Percentiles rank a stretch among this genome's conserved stretches.
Evolutionary conservation across 164 flowering plant species (phyloP).

Genomic region (Umbilicus rupestris): DNA sequence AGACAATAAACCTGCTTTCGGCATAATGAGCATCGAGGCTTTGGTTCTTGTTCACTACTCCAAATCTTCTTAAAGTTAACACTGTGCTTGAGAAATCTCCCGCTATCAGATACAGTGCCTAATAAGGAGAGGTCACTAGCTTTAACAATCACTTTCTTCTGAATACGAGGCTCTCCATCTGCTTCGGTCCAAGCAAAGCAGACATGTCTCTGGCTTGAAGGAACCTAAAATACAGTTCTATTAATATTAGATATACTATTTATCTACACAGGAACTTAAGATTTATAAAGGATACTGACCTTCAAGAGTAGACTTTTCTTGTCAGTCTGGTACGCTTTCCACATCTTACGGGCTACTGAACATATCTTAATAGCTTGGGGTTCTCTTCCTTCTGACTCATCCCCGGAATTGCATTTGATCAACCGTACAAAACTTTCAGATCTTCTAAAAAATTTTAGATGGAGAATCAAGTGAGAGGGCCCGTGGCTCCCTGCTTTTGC

Average conservation of each 20-base stretch:
- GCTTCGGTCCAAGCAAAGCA: constrained; percentile 53
- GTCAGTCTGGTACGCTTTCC: constrained; percentile 65
- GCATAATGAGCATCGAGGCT: constrained; percentile 58
- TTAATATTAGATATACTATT: not conserved
- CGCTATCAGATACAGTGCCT: constrained; percentile 31
- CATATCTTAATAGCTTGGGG: constrained; percentile 77
- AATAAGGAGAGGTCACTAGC: constrained; percentile 42
- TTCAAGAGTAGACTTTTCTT: constrained; percentile 44
- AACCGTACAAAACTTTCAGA: constrained; percentile 67
- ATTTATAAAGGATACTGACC: constrained; percentile 26
- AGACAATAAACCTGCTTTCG: constrained; percentile 53
- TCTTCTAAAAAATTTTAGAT: constrained; percentile 66
- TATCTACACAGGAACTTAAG: not conserved
- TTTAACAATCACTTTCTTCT: constrained; percentile 36
- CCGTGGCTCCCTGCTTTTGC: constrained; percentile 66
- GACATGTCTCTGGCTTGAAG: constrained; percentile 69
- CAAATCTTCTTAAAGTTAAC: constrained; percentile 77
- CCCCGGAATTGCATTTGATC: constrained; percentile 64
- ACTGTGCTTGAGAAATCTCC: constrained; percentile 47
- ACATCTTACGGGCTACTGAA: constrained; percentile 53
- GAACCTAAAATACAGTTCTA: constrained; percentile 42
- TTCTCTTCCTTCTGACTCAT: constrained; percentile 42
- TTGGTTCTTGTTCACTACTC: constrained; percentile 77
- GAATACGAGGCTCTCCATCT: constrained; percentile 28
- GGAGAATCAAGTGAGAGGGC: constrained; percentile 87